Evolutionary conservation across 495 filamentous ascomycete species (phyloP).

Genomic region (Penicillium paxilli): DNA sequence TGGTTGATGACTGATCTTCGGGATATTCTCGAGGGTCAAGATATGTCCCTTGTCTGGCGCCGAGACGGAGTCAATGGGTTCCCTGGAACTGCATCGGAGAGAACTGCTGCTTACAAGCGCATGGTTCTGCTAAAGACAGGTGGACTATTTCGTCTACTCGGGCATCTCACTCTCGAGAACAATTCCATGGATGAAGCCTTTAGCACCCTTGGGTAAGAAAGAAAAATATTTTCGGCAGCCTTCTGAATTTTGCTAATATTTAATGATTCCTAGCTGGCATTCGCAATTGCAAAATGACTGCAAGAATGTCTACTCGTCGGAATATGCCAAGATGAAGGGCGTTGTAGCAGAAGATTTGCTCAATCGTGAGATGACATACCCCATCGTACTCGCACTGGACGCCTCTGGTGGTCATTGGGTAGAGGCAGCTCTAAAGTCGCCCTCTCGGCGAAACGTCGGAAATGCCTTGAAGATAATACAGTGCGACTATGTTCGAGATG

Average conservation of each 20-base stretch:
- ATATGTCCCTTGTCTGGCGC: slow-evolving; percentile 34
- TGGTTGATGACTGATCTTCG: slow-evolving; percentile 25
- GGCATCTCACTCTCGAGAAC: slow-evolving; percentile 20
- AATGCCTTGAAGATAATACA: slow-evolving; percentile 17
- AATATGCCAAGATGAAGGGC: slow-evolving; percentile 28
- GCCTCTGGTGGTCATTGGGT: slow-evolving; percentile 18
- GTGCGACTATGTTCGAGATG: slow-evolving; percentile 13
- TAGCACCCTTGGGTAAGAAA: slow-evolving; percentile 21
- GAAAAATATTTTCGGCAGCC: background rate
- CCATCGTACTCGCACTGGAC: slow-evolving; percentile 28
- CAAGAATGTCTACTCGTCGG: slow-evolving; percentile 34
- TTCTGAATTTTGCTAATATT: background rate
- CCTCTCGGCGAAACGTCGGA: slow-evolving; percentile 2
- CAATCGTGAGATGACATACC: slow-evolving; percentile 32
- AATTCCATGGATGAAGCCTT: slow-evolving; percentile 17
- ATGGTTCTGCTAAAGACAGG: slow-evolving; percentile 27
- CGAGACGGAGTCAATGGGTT: slow-evolving; percentile 27
- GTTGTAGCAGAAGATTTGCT: slow-evolving; percentile 29
- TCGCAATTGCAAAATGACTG: slow-evolving; percentile 34
- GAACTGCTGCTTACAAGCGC: slow-evolving; percentile 12
- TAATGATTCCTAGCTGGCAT: slow-evolving; percentile 20
- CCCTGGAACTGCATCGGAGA: slow-evolving; percentile 6
- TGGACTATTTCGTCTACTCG: slow-evolving; percentile 20
- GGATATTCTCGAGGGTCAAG: slow-evolving; percentile 32
- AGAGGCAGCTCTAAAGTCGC: slow-evolving; percentile 9